Evolutionary conservation across 495 filamentous ascomycete species (phyloP), one percentile per base, ranked within the genome.

Genomic region (Neurospora sp.): DNA sequence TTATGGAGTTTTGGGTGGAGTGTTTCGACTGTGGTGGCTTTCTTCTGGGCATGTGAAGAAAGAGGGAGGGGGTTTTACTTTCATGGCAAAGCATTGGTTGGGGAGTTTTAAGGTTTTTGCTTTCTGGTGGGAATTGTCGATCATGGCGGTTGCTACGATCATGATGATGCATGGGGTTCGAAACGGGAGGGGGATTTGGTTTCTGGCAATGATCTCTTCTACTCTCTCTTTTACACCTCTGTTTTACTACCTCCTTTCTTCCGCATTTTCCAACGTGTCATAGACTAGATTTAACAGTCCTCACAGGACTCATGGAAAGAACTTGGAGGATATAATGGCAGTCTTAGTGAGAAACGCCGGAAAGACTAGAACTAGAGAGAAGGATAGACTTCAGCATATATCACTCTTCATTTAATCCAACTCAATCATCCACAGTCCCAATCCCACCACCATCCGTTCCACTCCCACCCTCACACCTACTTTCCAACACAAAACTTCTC

Each of bases 401-500:
- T 27, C 6, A 16, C 31, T 16, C 0, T 16, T 62, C 23, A 42
- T 16, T 31, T 5, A 16, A 31, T 35, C 23, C 54, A 62, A 16
- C 54, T 31, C 23, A 16, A 1, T 9, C 14, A 18, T 35, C 14
- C 27, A 35, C 6, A 2, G 12, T 9, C 54, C 20, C 35, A 5
- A 35, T 70, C 0, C 16, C 39, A 35, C 10, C 31, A 7, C 23
- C 2, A 60, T 14, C 11, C 11, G 1, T 14, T 20, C 8, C 11
- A 14, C 20, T 6, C 10, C 20, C 20, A 2, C n/a, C 46, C n/a
- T 20, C 46, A 54, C 10, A 20, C 39, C 23, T 72, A 81, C 74
- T 81, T 81, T 20, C 79, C 79, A 39, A 81, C 79, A 70, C 79
- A 81, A 69, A 81, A 81, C 92, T 97, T 98, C 81, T 99, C 95